A percentile compares a stretch with the other conserved stretches of the same genome.
These are phyloP conservation scores for Diaporthe caulivora DNA, from an alignment of 2,329 filamentous ascomycete species.

Conservation along the genomic window DNA sequence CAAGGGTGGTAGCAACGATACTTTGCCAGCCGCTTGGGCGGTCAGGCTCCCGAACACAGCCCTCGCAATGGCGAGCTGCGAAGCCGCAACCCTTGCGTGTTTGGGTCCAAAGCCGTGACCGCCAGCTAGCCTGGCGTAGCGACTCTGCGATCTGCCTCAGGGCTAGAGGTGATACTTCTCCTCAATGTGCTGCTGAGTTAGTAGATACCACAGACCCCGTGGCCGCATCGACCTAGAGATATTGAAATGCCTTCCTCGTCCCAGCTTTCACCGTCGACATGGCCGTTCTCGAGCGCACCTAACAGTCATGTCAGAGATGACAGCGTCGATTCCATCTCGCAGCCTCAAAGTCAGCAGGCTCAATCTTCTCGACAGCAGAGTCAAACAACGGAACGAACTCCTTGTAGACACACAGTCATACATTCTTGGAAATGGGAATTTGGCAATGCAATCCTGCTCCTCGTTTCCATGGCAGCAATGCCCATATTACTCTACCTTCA, in stretches of 20 bases:
- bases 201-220: constrained; percentile 49
- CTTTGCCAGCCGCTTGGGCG: constrained; percentile 43
- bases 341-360: not conserved
- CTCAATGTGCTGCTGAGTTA: constrained; percentile 56
- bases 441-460: not conserved
- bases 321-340: not conserved
- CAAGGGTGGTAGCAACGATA: constrained; percentile 53
- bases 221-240: constrained; percentile 38
- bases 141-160: constrained; percentile 40
- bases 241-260: not conserved
- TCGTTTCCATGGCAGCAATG: constrained; percentile 5
- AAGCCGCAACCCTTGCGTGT: constrained; percentile 48
- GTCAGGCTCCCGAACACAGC: constrained; percentile 52
- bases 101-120: constrained; percentile 48
- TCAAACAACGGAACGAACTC: not conserved
- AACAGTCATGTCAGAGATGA: not conserved
- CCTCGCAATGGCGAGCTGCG: constrained; percentile 55
- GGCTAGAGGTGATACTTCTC: constrained; percentile 52
- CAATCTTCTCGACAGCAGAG: not conserved
- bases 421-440: constrained; percentile 1
- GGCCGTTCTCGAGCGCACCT: not conserved
- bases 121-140: constrained; percentile 45
- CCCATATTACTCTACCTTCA: constrained; percentile 13
- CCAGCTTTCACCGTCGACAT: not conserved
- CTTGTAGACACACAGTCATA: accelerated